Conservation (phyloP, 139 green algal genomes). For the Chlorella sp. region DNA sequence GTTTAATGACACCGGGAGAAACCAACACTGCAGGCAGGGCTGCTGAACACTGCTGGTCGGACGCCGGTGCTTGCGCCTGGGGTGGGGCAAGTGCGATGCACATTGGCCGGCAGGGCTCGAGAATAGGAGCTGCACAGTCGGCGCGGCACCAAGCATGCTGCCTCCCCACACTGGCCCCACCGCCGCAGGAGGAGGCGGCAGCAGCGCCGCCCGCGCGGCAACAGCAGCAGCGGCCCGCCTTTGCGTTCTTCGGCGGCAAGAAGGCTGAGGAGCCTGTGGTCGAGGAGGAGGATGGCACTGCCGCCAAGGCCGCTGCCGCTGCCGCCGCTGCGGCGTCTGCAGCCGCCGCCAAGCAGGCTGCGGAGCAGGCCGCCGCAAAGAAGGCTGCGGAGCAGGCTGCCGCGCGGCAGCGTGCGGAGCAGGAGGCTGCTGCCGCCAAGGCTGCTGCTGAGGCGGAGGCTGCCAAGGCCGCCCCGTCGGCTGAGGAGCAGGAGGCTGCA, state of each 20-base stretch:
- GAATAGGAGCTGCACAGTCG: too few species aligned
- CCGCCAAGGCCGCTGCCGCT: neutral
- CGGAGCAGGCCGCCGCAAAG: neutral
- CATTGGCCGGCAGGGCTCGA: too few species aligned
- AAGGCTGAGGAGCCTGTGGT: neutral
- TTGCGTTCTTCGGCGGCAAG: neutral
- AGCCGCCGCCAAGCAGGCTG: conserved; percentile 4
- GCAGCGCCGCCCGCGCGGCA: neutral
- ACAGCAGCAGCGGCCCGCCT: conserved; percentile 1
- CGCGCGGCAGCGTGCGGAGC: neutral
- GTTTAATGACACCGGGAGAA: too few species aligned
- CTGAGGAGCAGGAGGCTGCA: conserved; percentile 17
- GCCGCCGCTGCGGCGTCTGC: conserved; percentile 1
- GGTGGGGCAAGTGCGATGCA: too few species aligned
- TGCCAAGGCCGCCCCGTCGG: neutral
- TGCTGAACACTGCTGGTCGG: too few species aligned
- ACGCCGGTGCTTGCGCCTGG: too few species aligned
- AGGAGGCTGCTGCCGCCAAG: conserved; percentile 1
- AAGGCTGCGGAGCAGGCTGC: neutral
- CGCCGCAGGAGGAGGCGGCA: conserved; percentile 12
- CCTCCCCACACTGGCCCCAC: neutral
- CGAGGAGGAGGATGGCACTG: neutral
- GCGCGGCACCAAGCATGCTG: too few species aligned
- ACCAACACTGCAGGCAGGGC: too few species aligned
- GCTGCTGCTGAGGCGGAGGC: neutral